Evolutionary conservation across 1,139 yeast species (phyloP).

Genomic region (Blastobotrys indianensis): DNA sequence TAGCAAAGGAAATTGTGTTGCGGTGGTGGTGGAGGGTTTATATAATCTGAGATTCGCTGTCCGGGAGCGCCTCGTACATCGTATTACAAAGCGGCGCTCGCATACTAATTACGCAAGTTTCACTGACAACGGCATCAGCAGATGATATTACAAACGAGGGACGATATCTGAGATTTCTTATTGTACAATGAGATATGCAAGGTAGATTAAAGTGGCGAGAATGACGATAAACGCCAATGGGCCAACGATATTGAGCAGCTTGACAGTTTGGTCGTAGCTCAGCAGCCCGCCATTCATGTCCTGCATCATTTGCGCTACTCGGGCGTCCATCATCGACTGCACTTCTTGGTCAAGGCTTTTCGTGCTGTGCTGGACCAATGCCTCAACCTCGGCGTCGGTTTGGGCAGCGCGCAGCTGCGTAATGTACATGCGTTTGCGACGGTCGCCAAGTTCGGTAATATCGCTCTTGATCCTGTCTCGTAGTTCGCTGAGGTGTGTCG

Average conservation of each 20-base stretch:
- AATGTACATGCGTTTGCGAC: background rate
- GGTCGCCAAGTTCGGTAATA: background rate
- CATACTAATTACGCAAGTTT: no score
- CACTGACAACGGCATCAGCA: no score
- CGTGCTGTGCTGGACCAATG: no score
- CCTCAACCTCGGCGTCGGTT: background rate
- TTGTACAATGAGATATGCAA: no score
- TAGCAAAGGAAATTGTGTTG: no score
- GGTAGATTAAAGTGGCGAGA: no score
- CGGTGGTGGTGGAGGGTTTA: no score
- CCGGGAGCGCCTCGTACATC: no score
- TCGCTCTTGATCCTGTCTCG: background rate
- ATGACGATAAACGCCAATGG: background rate
- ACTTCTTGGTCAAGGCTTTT: conserved; percentile 3
- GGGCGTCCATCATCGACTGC: conserved; percentile 2
- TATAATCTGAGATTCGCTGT: no score
- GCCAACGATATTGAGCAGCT: background rate
- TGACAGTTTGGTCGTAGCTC: background rate
- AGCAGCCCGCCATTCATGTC: conserved; percentile 7
- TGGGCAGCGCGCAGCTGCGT: background rate
- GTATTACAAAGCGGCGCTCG: no score
- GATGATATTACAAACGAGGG: no score
- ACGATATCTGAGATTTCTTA: no score
- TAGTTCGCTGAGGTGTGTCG: background rate
- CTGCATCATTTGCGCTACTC: conserved; percentile 4